A percentile compares a stretch with the other conserved stretches of the same genome.
Conservation (phyloP, 1,284 basidiomycete species). For the Pholiota adiposa region DNA sequence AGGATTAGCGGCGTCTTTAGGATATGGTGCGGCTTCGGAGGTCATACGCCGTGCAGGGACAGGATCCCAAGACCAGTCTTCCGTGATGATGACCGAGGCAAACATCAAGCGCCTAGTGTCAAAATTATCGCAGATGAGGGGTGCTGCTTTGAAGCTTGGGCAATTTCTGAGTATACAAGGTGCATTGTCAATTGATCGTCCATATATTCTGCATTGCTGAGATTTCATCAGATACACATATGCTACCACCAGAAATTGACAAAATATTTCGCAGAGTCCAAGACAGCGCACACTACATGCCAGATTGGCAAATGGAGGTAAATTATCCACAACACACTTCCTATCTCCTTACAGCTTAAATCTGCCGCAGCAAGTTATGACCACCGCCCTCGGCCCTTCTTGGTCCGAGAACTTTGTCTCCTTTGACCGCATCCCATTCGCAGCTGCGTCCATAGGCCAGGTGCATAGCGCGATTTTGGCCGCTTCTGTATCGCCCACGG, state of each 20-base stretch:
- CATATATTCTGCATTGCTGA: too few species aligned
- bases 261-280: conserved; percentile 91
- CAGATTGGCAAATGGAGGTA: conserved; percentile 97
- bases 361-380: conserved; percentile 76
- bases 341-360: conserved; percentile 32
- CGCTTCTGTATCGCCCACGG: conserved; percentile 44
- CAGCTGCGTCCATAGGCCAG: conserved; percentile 97
- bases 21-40: conserved; percentile 73
- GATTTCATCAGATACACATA: conserved; percentile 79
- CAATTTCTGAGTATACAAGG: conserved; percentile 99
- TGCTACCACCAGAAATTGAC: conserved; percentile 89
- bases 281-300: conserved; percentile 98
- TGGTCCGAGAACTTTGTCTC: conserved; percentile 78
- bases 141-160: conserved; percentile 95
- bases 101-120: conserved; percentile 91
- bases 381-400: conserved; percentile 71
- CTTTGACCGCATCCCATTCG: conserved; percentile 90
- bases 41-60: conserved; percentile 49
- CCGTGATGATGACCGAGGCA: conserved; percentile 84
- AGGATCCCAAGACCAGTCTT: conserved; percentile 37
- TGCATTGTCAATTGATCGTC: conserved; percentile 34
- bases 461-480: conserved; percentile 83
- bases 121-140: conserved; percentile 93
- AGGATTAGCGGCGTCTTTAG: conserved; percentile 76
- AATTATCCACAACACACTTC: conserved; percentile 14